Evolutionary conservation across 345 rosid species (phyloP), one percentile per base, ranked within the genome.

Genomic region (Boechera stricta): DNA sequence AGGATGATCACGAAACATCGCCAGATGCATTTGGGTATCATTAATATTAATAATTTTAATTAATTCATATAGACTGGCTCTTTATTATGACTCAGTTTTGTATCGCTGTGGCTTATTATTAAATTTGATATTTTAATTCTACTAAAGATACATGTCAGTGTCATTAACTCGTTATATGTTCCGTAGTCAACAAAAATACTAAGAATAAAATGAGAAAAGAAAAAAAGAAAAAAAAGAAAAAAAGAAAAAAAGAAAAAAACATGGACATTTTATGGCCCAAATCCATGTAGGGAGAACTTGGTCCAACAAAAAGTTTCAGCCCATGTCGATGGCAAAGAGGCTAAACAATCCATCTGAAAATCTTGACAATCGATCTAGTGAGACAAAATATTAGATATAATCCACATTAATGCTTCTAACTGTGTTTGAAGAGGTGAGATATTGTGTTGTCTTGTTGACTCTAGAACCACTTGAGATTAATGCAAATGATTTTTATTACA

Each of bases 1-100:
- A 68, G 47, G 45, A 68, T 13, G 48, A 77, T 42, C 71, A 77
- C 70, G 66, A 77, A 41, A 63, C 57, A 54, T 62, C 12, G 48
- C 57, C 49, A 69, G 74, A 52, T 76, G 73, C 77, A 51, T 41
- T 45, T 39, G 28, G 7, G 70, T 73, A 38, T 10, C 69, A 51
- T 48, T 21, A 21, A 21, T 21, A 21, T 48, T 10, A 9, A 36
- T 16, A 3, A 26, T 26, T 53, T 44, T 21, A 72, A 13, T 60
- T 15, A 38, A 5, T 33, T 35, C 57, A 47, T 21, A 60, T 21
- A 60, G 75, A 71, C 75, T 33, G 10, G 48, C 58, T 71, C 75
- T 47, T 21, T 44, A 33, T 3, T 58, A 15, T 36, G 64, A 60
- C 64, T 36, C n/a, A 9, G 64, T 60, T 36, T 24, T 60, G 63